Base-by-base conservation (phyloP, 2,329 filamentous ascomycete species). In the Acrocalymma vagum region DNA sequence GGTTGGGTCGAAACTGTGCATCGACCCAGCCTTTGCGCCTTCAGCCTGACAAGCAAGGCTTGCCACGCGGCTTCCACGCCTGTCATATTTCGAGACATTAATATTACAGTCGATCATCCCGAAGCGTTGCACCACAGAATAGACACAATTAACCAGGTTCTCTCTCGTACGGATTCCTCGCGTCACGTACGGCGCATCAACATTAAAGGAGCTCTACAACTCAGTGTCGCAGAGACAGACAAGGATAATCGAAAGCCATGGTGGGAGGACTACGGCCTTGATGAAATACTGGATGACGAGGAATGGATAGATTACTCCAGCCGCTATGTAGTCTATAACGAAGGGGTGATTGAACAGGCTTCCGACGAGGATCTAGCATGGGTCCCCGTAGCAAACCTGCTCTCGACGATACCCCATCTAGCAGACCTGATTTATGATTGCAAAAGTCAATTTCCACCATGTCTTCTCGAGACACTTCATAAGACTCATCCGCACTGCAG, bases 311-410 rank as follows among this genome's bases (percentile, higher is more conserved):
- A 14, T 31, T 37, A 29, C 29, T 6, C 3, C 27, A 9, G 14
- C 16, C 16, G 7, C 18, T 32, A 48, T 39, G 40, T 51, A 9
- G 36, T 45, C 16, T 42, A 48, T 35, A 41, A 45, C 29, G 29
- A 48, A 38, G 11, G 15, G 13, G 41, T 48, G 18, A 48, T 45
- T 33, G 14, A 42, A 34, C 34, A 30, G 17, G 41, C 26, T 26
- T 48, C 44, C 22, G 34, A 45, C 18, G 48, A 51, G 23, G 48
- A 51, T 28, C 42, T 32, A 26, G 44, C 36, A 38, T 51, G 44
- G 48, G 25, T 30, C 33, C 48, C 44, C 5, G 29, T 51, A 10
- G 40, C 42, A 17, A 39, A 27, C 26, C 36, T 51, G 30, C 34
- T 51, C 22, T 23, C 34, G 34, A 21, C 21, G 16, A 39, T 37